Conservation (phyloP, 1,139 yeast species). For the Geotrichum macrosporum region DNA sequence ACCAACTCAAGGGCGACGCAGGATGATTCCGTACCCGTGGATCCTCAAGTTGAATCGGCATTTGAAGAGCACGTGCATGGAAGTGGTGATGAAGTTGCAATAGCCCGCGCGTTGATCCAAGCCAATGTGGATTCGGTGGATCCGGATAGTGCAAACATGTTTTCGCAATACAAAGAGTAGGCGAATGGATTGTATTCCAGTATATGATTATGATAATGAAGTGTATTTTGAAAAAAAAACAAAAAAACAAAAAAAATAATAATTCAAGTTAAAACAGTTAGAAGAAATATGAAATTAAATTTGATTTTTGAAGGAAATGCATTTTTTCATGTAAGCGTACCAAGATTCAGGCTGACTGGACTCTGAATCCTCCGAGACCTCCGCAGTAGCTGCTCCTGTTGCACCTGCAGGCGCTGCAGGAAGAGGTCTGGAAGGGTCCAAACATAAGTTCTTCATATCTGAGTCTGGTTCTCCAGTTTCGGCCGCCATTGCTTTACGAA, state of each 20-base stretch:
- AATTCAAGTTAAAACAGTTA: not conserved
- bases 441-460: not conserved
- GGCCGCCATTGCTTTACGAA: not conserved
- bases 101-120: conserved; percentile 61
- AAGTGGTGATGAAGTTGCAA: conserved; percentile 57
- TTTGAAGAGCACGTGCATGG: conserved; percentile 38
- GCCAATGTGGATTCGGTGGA: conserved; percentile 40
- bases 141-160: conserved; percentile 1
- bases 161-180: not conserved
- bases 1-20: too few species aligned
- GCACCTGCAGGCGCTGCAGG: not conserved
- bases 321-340: not conserved
- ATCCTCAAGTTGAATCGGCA: conserved; percentile 56
- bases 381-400: not conserved
- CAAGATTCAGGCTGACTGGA: conserved; percentile 1
- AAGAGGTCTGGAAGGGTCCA: not conserved
- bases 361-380: too few species aligned
- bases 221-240: not conserved
- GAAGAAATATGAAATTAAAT: not conserved
- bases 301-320: not conserved
- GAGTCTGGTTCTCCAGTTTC: not conserved
- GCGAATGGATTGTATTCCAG: too few species aligned
- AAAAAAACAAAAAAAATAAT: not conserved
- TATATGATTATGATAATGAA: too few species aligned
- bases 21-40: conserved; percentile 58